Evolutionary conservation across 73 alveolate genomes (phyloP), one percentile per base, ranked within the genome.

Genomic region (Stentor coeruleus): DNA sequence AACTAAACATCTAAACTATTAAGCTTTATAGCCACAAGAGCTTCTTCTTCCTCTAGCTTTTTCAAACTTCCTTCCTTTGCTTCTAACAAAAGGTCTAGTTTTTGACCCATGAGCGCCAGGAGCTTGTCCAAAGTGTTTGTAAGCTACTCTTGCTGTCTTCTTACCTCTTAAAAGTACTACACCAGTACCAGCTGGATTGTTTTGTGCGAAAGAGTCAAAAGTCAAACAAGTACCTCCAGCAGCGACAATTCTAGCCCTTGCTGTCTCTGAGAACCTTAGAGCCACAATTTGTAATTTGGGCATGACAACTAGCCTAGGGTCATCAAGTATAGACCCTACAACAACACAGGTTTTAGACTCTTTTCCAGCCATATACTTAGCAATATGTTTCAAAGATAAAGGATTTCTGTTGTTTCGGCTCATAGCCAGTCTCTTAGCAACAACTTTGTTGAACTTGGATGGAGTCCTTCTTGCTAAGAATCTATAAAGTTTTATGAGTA

Each of bases 401-500:
- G 98, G 98, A 38, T 92, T 86, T 91, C 95, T 94, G 59, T 86
- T 84, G 83, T 87, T 86, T 88, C 97, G 88, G 39, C 97, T 81
- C 83, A 86, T 86, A 41, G 86, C 74, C 38, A 95, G 85, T 90
- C 99, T 94, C 88, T 89, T 95, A 72, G 90, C 85, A 55, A 95
- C 89, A 60, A 88, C 87, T 85, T 89, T 81, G 89, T 91, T 88
- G 96, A 96, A 96, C 59, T 86, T 87, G 3, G 98, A 86, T 39
- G 91, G 95, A 81, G 98, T 96, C 91, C 98, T 96, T 88, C 97
- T 88, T 39, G 96, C 92, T 82, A 94, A 94, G 93, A 92, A 94
- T 82, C 87, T 95, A 92, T 92, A 95, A 76, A 95, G 91, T 93
- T 92, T 72, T 35, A 84, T 73, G 35, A 84, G 76, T 26, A 84